These are phyloP conservation scores for Aspergillus steynii DNA, from an alignment of 495 filamentous ascomycete genomes.

Conservation along the genomic window DNA sequence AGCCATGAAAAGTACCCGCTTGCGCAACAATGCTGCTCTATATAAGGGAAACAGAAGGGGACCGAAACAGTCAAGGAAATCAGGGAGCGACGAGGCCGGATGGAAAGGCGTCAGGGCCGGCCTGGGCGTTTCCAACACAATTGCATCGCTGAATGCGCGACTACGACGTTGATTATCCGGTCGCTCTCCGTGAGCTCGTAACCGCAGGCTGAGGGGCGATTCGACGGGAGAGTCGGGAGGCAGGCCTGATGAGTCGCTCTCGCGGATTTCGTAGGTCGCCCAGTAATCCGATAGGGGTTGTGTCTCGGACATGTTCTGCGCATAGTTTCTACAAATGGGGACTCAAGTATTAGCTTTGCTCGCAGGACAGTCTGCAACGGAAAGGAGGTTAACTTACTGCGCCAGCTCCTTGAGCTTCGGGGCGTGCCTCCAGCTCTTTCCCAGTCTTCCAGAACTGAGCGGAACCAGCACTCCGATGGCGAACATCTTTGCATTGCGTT, in stretches of 20 bases:
- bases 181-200: slow-evolving; percentile 41
- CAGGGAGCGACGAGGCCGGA: slow-evolving; percentile 78
- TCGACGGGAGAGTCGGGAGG: slow-evolving; percentile 49
- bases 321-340: slow-evolving; percentile 30
- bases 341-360: slow-evolving; percentile 4
- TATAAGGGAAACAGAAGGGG: slow-evolving; percentile 89
- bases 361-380: not conserved
- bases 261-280: slow-evolving; percentile 61
- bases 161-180: slow-evolving; percentile 28
- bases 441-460: slow-evolving; percentile 80
- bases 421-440: slow-evolving; percentile 88
- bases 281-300: slow-evolving; percentile 76
- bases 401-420: slow-evolving; percentile 73
- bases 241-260: slow-evolving; percentile 35
- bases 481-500: slow-evolving; percentile 89
- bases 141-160: slow-evolving; percentile 47
- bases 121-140: slow-evolving; percentile 60
- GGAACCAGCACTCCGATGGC: slow-evolving; percentile 88
- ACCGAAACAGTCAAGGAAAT: slow-evolving; percentile 79
- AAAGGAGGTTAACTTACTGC: slow-evolving; percentile 44
- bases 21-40: slow-evolving; percentile 82
- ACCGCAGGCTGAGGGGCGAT: slow-evolving; percentile 54
- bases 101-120: slow-evolving; percentile 77
- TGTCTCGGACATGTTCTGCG: slow-evolving; percentile 47
- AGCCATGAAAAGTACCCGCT: slow-evolving; percentile 80